These are phyloP conservation scores for Eucalyptus melliodora DNA, from an alignment of 345 rosid species.

Conservation along the genomic window DNA sequence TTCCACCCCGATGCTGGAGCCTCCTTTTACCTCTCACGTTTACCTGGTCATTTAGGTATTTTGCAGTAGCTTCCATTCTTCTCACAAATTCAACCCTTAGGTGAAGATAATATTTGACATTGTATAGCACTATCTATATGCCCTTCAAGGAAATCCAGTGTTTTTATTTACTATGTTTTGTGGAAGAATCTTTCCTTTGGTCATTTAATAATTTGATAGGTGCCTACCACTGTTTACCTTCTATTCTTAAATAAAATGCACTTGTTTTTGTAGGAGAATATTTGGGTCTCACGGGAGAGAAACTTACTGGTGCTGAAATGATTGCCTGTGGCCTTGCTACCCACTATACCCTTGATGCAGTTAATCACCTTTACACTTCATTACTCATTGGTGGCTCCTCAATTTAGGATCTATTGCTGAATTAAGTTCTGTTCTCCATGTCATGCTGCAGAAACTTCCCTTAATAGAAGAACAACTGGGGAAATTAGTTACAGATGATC, in stretches of 20 bases:
- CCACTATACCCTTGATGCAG: constrained; percentile 54
- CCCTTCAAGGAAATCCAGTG: not conserved
- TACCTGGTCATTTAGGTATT: constrained; percentile 83
- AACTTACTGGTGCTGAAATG: constrained; percentile 86
- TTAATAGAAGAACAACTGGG: constrained; percentile 58
- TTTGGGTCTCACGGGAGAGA: constrained; percentile 77
- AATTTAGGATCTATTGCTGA: not conserved
- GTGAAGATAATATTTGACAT: not conserved
- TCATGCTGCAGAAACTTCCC: constrained; percentile 38
- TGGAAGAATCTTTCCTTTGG: not conserved
- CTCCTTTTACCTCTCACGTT: constrained; percentile 75
- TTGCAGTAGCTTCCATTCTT: not conserved
- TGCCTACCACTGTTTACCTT: not conserved
- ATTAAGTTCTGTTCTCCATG: not conserved
- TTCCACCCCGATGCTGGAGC: constrained; percentile 99
- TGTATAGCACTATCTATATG: not conserved
- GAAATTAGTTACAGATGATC: constrained; percentile 71
- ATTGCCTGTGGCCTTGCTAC: constrained; percentile 84
- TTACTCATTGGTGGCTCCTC: not conserved
- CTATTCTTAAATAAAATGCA: not conserved
- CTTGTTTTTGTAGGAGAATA: constrained; percentile 58
- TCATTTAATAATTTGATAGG: not conserved
- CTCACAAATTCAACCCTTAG: not conserved
- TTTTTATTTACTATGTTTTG: not conserved
- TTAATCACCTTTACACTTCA: constrained; percentile 3